Evolutionary conservation across 1,284 basidiomycete genomes (phyloP).

Genomic region (Malassezia caprae): DNA sequence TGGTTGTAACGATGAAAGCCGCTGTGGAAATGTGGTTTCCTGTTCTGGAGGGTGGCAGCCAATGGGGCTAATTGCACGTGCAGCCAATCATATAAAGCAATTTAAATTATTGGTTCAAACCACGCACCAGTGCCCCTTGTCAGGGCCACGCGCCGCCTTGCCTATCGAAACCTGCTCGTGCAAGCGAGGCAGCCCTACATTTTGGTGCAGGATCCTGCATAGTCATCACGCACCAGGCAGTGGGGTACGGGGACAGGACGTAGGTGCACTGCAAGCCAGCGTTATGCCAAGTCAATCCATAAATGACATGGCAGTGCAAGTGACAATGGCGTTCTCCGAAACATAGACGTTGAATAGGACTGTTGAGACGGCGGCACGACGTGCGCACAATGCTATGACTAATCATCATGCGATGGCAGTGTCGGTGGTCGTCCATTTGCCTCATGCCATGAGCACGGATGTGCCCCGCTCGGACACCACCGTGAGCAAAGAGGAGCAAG

Average conservation of each 20-base stretch:
- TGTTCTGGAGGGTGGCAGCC: neutral
- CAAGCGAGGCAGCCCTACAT: neutral
- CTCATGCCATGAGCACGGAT: neutral
- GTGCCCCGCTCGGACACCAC: conserved; percentile 10
- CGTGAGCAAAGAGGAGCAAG: neutral
- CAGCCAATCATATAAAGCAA: neutral
- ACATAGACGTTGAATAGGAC: neutral
- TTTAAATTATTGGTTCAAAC: neutral
- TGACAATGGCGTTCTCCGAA: neutral
- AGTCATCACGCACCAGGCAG: neutral
- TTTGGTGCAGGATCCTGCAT: neutral
- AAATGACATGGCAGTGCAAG: neutral
- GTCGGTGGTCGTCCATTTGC: neutral
- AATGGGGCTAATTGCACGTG: neutral
- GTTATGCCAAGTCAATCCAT: neutral
- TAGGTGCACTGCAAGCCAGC: neutral
- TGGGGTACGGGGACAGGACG: neutral
- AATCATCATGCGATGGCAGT: neutral
- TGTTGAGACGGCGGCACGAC: neutral
- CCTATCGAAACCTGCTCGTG: neutral
- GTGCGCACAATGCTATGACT: neutral
- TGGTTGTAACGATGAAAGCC: neutral
- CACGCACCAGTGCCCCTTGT: neutral
- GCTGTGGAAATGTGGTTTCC: neutral
- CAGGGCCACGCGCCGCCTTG: neutral